Evolutionary conservation across 2,329 filamentous ascomycete genomes (phyloP), one percentile per base, ranked within the genome.

Genomic region (Sarocladium oryzae): DNA sequence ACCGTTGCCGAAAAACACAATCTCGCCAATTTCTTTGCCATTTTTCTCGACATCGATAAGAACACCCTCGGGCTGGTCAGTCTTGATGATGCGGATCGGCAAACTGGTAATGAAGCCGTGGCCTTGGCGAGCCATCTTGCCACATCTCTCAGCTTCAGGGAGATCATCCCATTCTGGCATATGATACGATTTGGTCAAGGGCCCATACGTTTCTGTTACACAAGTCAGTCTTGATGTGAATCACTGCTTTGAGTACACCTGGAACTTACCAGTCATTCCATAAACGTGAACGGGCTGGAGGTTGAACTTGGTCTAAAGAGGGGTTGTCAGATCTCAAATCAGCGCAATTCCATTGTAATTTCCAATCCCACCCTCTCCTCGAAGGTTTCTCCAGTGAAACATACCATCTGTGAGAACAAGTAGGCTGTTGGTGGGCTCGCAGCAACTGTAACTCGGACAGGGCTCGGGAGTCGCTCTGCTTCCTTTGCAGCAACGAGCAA

Each of bases 251-350:
- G 15, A 8, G 5, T 36, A n/a, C 15, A 15, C 33, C 15, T n/a
- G 7, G 50, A 10, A 51, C 59, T 48, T 51, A 69, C 67, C 67
- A 1, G 82, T 86, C 69, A 86, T 67, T 35, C 93, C 93, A 65
- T 99, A 99, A 7, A 95, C 90, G 65, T 99, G 93, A 1, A 96
- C 89, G 0, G 93, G 93, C 20, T 85, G 78, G 7, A 99, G 77
- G 63, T 99, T 99, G 7, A 97, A 73, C 4, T 71, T 66, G 1
- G 64, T 66, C 69, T 73, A 20, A 9, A 18, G 2, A 20, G 15
- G n/a, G 36, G 9, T 13, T 21, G 4, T 50, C 16, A 51, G 41
- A 35, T 15, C 18, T 16, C 7, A 6, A 51, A 21, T 18, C 36
- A 16, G 4, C 4, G n/a, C 20, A 46, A 30, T 13, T 46, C 13